Base-by-base conservation (phyloP, 306 rosid species). In the Lupinus albus region DNA sequence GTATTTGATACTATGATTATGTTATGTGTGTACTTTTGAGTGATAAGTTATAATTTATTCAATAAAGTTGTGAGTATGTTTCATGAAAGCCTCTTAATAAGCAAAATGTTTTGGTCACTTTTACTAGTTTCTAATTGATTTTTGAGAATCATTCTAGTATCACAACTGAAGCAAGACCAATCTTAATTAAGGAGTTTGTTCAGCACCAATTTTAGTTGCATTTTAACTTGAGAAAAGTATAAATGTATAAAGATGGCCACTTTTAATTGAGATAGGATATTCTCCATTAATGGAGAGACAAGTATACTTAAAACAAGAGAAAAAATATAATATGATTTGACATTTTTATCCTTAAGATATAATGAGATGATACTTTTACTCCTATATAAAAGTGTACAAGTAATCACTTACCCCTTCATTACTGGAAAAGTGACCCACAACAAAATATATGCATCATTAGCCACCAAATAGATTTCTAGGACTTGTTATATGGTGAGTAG, bases 21-120 rank as follows among this genome's bases (percentile, higher is more conserved):
- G 60, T 71, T 67, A 41, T 72, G 70, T 6, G 14, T 30, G 66
- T 72, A 41, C 72, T 73, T 76, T 46, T 45, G 49, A 78, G 54
- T 72, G 75, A 42, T 48, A 45, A 47, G 33, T 49, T 47, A 21
- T 55, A 25, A 48, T 76, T 61, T 63, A 70, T 49, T 67, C 36
- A 56, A 54, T 81, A 76, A 73, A 65, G 36, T 15, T 73, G 77
- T 82, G 73, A 64, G 61, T n/a, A n/a, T n/a, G n/a, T 80, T 84
- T 53, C 14, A 65, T 67, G 53, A 52, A 47, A 56, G 52, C 63
- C 77, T 75, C 55, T 38, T 25, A 39, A 59, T 59, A 76, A 49
- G 64, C 61, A 54, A 53, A 42, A 68, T 52, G 50, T 48, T 46
- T 79, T 59, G 61, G 57, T 63, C 38, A 58, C 64, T 62, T 68